Evolutionary conservation across 2,329 filamentous ascomycete species (phyloP).

Genomic region (Neopestalotiopsis clavispora): DNA sequence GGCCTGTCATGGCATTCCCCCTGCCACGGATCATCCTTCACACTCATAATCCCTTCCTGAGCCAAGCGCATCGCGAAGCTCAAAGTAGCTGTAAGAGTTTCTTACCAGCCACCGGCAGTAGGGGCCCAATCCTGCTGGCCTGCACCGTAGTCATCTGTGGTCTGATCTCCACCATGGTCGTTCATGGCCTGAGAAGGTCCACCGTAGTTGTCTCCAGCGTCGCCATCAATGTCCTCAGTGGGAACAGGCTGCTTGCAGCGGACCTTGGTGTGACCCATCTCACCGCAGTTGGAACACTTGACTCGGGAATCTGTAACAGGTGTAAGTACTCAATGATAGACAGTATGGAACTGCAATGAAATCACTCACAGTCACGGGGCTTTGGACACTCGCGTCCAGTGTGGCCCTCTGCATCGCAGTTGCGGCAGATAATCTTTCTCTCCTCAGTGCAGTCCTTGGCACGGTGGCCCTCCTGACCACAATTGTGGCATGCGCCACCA

Average conservation of each 20-base stretch:
- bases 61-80: background rate
- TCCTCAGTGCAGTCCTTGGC: constrained; percentile 55
- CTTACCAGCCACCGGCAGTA: background rate
- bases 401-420: constrained; percentile 66
- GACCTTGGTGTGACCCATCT: constrained; percentile 50
- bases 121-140: background rate
- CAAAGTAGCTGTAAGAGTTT: background rate
- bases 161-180: background rate
- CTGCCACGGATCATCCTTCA: no score
- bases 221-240: constrained; percentile 28
- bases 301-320: constrained; percentile 50
- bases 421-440: constrained; percentile 58
- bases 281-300: constrained; percentile 62
- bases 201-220: constrained; percentile 6
- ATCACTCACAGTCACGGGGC: constrained; percentile 52
- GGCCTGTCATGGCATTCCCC: no score
- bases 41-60: no score
- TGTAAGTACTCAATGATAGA: constrained; percentile 21
- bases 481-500: constrained; percentile 63
- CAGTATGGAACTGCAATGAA: background rate
- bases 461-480: constrained; percentile 65
- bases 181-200: constrained; percentile 14
- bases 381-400: constrained; percentile 65
- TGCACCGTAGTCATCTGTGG: background rate
- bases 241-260: constrained; percentile 41